These are phyloP conservation scores for Xanthoconium separans DNA, from an alignment of 1,284 basidiomycete genomes.

Conservation along the genomic window DNA sequence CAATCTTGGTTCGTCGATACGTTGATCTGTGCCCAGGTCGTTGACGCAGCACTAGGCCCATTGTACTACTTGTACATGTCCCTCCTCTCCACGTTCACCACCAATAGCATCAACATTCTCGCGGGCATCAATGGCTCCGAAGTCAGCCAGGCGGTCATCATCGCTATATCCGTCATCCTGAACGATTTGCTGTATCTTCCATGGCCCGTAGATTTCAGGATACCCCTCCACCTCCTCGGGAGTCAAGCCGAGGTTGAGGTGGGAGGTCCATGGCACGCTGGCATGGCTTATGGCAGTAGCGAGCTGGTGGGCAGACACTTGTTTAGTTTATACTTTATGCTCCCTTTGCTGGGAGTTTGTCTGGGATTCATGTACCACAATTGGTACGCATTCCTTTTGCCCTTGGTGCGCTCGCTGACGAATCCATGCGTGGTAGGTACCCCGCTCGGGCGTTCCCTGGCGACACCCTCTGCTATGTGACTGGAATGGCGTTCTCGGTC, in stretches of 20 bases:
- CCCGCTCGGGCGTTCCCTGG: conserved; percentile 94
- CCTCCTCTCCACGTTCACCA: conserved; percentile 93
- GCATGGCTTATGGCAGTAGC: conserved; percentile 81
- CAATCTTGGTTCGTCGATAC: conserved; percentile 71
- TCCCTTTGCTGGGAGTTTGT: conserved; percentile 90
- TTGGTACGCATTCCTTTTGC: conserved; percentile 57
- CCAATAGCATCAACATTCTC: conserved; percentile 98
- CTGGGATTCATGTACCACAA: conserved; percentile 90
- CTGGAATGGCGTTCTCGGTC: conserved; percentile 96
- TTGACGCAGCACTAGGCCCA: conserved; percentile 57
- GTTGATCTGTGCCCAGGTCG: background rate
- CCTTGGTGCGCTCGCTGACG: background rate
- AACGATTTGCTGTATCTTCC: conserved; percentile 95
- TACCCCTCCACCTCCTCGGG: conserved; percentile 70
- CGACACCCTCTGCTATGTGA: conserved; percentile 97
- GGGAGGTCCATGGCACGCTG: conserved; percentile 77
- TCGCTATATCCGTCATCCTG: conserved; percentile 84
- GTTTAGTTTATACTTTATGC: conserved; percentile 95
- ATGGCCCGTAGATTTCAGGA: conserved; percentile 69
- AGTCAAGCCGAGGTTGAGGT: conserved; percentile 64
- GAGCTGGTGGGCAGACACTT: conserved; percentile 91
- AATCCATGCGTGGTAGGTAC: conserved; percentile 60
- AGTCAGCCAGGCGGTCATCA: conserved; percentile 90
- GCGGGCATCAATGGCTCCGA: conserved; percentile 98
- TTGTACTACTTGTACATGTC: conserved; percentile 98